Base-by-base conservation (phyloP, 805 yeast genomes). In the Komagataella ulmi region DNA sequence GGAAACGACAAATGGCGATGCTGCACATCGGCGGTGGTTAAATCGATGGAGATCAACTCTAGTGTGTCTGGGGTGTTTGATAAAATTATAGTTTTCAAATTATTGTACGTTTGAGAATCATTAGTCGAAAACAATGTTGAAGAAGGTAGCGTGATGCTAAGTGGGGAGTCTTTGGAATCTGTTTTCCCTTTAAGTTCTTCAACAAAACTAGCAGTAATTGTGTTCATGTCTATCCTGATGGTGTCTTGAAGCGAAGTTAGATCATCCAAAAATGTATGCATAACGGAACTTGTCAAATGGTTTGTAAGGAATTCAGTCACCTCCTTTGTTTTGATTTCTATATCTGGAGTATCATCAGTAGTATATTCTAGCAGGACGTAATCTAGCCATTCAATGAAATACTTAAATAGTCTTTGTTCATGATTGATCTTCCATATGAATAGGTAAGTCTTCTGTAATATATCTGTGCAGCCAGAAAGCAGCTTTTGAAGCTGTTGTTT, bases 401-500 rank as follows among this genome's bases (percentile, higher is more conserved):
- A 66, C 51, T 71, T 72, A 58, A 77, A 77, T 36, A 65, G 57
- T 45, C 65, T 64, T 55, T 74, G 78, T 51, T 76, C 80, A 19
- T 69, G 69, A 54, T 75, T 77, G 24, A 14, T 54, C 52, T 14
- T 54, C 52, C 3, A 60, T 56, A 10, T 63, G 54, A 10, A 46
- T 45, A n/a, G 53, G 58, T 19, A 61, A 50, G 24, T 54, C 50
- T 1, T 10, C 46, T 46, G 51, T 50, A 52, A 50, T 17, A 6
- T 50, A 47, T 4, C 43, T 17, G 6, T 47, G 45, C 7, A 44
- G 12, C n/a, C 47, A 21, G 23, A 24, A 12, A 12, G 23, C 18
- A 19, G 44, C 19, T 44, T n/a, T 6, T 19, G 14, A 30, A 30
- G 40, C 14, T 10, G 40, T 8, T 30, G 40, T 30, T 5, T 30